Conservation (phyloP, 768 basidiomycete species). For the Hericium rajendrae region DNA sequence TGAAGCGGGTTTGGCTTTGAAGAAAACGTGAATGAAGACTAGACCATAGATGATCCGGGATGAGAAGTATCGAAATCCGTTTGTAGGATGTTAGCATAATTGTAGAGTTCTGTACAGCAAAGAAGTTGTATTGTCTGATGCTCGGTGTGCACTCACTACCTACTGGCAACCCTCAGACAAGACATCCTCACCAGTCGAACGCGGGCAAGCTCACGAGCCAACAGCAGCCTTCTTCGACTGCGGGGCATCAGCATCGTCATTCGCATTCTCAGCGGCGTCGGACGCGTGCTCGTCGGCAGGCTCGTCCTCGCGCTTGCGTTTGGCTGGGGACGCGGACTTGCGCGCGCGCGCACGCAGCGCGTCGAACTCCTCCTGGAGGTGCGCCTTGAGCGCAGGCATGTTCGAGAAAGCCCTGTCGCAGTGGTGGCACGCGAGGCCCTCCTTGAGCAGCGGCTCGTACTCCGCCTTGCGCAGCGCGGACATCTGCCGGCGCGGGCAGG, state of each 20-base stretch:
- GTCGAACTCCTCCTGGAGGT: slow-evolving; percentile 70
- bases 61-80: background rate
- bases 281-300: background rate
- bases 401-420: slow-evolving; percentile 57
- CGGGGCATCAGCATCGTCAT: background rate
- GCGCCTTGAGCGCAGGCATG: slow-evolving; percentile 65
- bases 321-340: background rate
- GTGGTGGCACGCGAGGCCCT: slow-evolving; percentile 56
- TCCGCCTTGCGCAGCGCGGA: slow-evolving; percentile 36
- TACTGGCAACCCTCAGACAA: background rate
- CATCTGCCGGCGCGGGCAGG: slow-evolving; percentile 32
- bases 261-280: background rate
- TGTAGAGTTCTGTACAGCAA: background rate
- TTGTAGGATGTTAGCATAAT: background rate
- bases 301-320: slow-evolving; percentile 9
- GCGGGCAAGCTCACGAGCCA: background rate
- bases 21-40: background rate
- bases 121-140: background rate
- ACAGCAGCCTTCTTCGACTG: background rate
- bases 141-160: background rate
- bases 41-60: background rate
- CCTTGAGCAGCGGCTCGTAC: slow-evolving; percentile 63
- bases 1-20: too few relatives aligned
- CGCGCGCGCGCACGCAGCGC: slow-evolving; percentile 2
- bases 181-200: background rate